Conservation (phyloP, 805 yeast species). For the Barnettozyma wickerhamii region DNA sequence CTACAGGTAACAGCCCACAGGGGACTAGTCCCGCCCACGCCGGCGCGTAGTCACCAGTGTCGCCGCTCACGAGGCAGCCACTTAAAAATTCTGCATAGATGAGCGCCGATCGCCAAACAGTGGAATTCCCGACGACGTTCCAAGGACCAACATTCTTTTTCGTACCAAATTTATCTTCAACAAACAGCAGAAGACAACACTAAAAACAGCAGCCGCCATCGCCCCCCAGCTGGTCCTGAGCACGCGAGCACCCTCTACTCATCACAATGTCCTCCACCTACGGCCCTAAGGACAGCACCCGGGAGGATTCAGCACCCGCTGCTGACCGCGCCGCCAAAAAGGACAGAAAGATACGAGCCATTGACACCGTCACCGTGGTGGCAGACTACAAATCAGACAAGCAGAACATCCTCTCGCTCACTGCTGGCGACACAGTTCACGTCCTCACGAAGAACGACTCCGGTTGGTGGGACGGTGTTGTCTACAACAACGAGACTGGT, state of each 20-base stretch:
- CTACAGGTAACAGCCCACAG: no score
- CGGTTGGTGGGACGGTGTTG: constrained; percentile 90
- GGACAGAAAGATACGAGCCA: constrained; percentile 22
- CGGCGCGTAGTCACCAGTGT: no score
- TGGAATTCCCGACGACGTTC: no score
- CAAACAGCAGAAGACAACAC: neutral
- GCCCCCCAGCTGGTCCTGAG: constrained; percentile 5
- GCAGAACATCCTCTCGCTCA: constrained; percentile 47
- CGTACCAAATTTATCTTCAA: no score
- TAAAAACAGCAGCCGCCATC: neutral
- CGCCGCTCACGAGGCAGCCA: no score
- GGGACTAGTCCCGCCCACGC: no score
- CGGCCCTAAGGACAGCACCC: constrained; percentile 2
- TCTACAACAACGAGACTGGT: constrained; percentile 27
- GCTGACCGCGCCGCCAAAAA: neutral
- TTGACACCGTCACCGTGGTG: constrained; percentile 57
- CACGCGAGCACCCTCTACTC: neutral
- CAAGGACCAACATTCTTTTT: no score
- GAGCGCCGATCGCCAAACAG: no score
- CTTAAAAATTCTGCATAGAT: no score
- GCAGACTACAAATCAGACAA: constrained; percentile 52
- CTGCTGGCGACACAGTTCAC: constrained; percentile 64
- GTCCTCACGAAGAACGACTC: constrained; percentile 59
- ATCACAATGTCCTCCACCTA: neutral
- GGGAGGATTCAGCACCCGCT: neutral